Conservation (phyloP, 2,329 filamentous ascomycete genomes). For the Dryadomyces quercivorus region DNA sequence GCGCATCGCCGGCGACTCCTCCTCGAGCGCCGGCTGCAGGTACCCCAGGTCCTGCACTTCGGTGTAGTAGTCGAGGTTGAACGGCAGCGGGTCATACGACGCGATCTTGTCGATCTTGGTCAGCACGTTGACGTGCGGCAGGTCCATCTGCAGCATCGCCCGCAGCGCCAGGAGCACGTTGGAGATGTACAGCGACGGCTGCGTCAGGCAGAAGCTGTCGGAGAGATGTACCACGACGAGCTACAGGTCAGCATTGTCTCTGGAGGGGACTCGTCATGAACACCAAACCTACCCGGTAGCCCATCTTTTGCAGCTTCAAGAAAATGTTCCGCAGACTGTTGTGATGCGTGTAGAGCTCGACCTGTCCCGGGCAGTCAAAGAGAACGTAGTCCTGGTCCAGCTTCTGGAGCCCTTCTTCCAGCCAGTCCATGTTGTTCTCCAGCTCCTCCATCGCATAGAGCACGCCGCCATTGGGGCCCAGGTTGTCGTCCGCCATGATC, state of each 20-base stretch:
- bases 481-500: slow-evolving; percentile 80
- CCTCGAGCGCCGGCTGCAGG: slow-evolving; percentile 66
- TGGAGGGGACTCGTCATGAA: no score
- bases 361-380: slow-evolving; percentile 94
- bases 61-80: slow-evolving; percentile 95
- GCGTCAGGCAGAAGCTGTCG: slow-evolving; percentile 85
- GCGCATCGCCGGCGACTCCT: slow-evolving; percentile 58
- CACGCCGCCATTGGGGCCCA: slow-evolving; percentile 87
- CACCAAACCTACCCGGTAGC: slow-evolving; percentile 73
- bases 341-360: slow-evolving; percentile 95
- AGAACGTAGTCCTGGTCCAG: slow-evolving; percentile 84
- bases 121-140: slow-evolving; percentile 88
- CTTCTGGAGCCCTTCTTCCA: slow-evolving; percentile 67
- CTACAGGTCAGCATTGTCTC: no score
- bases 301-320: slow-evolving; percentile 76
- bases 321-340: slow-evolving; percentile 85
- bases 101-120: slow-evolving; percentile 95
- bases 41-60: slow-evolving; percentile 90
- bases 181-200: slow-evolving; percentile 89
- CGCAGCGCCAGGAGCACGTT: slow-evolving; percentile 85
- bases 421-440: slow-evolving; percentile 87
- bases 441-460: slow-evolving; percentile 91
- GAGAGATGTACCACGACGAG: slow-evolving; percentile 87
- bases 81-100: slow-evolving; percentile 74
- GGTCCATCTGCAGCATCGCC: slow-evolving; percentile 96